Evolutionary conservation across 1,284 basidiomycete species (phyloP).

Genomic region (Ceratobasidium papillatum): DNA sequence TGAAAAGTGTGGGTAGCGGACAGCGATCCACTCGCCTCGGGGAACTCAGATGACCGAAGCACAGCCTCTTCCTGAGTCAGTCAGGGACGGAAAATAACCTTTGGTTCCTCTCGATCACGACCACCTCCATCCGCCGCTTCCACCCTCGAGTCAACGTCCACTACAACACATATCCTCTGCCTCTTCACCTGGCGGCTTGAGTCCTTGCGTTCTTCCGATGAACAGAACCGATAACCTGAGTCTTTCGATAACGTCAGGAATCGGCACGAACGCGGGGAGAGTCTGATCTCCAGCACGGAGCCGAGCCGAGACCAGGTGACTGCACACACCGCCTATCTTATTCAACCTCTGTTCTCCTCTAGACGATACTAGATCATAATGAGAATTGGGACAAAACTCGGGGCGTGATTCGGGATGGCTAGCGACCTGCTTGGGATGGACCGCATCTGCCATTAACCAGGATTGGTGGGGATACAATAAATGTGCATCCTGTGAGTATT

Average conservation of each 20-base stretch:
- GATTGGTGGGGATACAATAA: neutral
- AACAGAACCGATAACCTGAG: neutral
- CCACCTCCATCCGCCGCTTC: neutral
- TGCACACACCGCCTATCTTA: neutral
- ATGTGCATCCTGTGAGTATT: slow-evolving; percentile 18
- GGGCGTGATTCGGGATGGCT: neutral
- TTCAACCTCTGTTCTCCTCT: neutral
- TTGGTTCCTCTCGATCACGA: neutral
- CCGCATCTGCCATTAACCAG: slow-evolving; percentile 15
- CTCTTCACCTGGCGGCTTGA: no score
- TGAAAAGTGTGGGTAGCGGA: no score
- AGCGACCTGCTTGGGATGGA: neutral
- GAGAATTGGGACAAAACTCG: neutral
- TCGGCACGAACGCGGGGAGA: neutral
- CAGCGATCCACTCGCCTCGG: no score
- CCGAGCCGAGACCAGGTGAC: neutral
- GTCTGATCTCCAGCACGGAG: slow-evolving; percentile 10
- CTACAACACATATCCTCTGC: no score
- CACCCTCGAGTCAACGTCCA: no score
- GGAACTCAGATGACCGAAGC: no score
- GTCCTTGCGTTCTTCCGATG: neutral
- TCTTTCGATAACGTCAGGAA: slow-evolving; percentile 13
- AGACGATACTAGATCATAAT: neutral
- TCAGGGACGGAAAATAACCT: neutral
- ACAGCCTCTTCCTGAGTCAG: no score